Evolutionary conservation across 345 rosid genomes (phyloP), one percentile per base, ranked within the genome.

Genomic region (Dipteronia sinensis): DNA sequence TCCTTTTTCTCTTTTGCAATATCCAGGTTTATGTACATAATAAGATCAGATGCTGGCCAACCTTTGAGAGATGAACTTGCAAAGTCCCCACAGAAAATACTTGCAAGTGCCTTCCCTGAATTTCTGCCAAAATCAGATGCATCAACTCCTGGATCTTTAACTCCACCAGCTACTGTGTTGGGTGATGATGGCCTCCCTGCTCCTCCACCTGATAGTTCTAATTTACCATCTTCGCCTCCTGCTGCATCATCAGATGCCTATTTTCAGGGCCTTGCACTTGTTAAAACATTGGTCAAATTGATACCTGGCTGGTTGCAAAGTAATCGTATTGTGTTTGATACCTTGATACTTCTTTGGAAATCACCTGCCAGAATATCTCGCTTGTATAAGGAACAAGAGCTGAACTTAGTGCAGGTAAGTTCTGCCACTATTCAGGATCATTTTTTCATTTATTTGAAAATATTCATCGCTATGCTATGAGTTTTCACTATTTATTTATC

Each of bases 61-160:
- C 93, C 93, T 17, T 77, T 96, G 83, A 87, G 99, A 83, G 99
- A 96, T 72, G 99, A 96, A 82, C 94, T 96, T 76, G 92, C 99
- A 65, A 94, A 90, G 84, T 94, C 97, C 19, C 93, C 95, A 22
- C 90, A 88, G 83, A 96, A 96, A 89, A 94, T 96, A 84, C 91
- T 94, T 79, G 85, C 87, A 67, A 85, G 83, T 86, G 95, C 99
- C 63, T 94, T 96, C 85, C 92, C 98, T 46, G 98, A 91, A 74
- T 87, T 92, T 84, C 51, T 88, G 76, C 89, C 91, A 56, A 96
- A 88, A 83, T 79, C 91, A 72, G 98, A 94, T 65, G 80, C 84
- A 66, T 74, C 86, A 78, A 70, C 87, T 65, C 77, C 89, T 82
- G 85, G 83, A 69, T 85, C 94, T 74, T 81, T 91, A 76, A 82